Conservation (phyloP, 169 alveolate species). For the Plasmodium yoelii region DNA sequence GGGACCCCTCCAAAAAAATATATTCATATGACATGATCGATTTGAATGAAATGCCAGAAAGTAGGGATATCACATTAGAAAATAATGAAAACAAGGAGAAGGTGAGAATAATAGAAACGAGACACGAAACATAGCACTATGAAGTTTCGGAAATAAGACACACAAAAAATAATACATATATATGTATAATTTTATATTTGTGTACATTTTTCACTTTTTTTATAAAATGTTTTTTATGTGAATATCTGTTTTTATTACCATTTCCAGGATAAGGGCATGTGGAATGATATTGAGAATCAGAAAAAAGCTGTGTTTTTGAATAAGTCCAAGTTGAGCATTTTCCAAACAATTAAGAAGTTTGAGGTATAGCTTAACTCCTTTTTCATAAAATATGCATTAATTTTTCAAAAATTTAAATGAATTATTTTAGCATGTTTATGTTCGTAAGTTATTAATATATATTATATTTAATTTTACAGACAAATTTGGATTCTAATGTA, state of each 20-base stretch:
- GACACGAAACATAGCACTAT: not conserved
- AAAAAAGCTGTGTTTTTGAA: constrained; percentile 64
- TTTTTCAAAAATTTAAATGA: not conserved
- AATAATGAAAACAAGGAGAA: constrained; percentile 36
- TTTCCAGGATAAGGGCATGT: constrained; percentile 52
- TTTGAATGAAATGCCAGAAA: constrained; percentile 25
- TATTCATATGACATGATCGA: constrained; percentile 52
- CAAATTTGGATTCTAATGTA: constrained; percentile 36
- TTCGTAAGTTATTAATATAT: constrained; percentile 9
- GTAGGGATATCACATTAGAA: not conserved
- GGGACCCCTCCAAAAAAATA: not conserved
- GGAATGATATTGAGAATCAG: constrained; percentile 45
- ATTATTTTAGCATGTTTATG: not conserved
- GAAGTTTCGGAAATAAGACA: not conserved
- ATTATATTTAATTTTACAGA: constrained; percentile 19
- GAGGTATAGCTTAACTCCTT: constrained; percentile 40
- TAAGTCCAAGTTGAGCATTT: constrained; percentile 35
- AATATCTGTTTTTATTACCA: not conserved
- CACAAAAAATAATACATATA: not conserved
- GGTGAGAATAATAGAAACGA: constrained; percentile 12
- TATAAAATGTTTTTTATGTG: not conserved
- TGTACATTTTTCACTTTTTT: not conserved
- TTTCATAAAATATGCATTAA: not conserved
- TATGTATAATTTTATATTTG: not conserved
- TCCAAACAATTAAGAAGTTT: constrained; percentile 53